Percentiles rank a stretch among this genome's conserved stretches.
These are phyloP conservation scores for Aspergillus bombycis DNA, from an alignment of 2,329 filamentous ascomycete genomes.

Conservation along the genomic window DNA sequence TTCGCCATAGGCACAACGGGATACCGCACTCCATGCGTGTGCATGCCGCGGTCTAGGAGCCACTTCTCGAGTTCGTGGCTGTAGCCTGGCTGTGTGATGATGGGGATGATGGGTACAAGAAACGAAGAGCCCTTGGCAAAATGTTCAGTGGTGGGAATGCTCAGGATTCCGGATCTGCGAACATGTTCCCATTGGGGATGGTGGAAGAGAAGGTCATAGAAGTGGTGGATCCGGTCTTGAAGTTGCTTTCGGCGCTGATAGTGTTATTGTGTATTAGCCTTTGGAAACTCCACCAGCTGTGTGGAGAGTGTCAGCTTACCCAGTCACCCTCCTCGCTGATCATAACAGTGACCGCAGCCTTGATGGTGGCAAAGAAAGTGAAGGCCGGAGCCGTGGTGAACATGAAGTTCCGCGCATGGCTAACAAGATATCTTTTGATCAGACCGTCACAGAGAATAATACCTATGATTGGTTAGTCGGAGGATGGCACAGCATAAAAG, in stretches of 20 bases:
- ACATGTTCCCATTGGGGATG: constrained; percentile 1
- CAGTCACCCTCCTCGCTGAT: constrained; percentile 8
- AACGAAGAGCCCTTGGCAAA: not conserved
- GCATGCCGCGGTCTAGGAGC: not conserved
- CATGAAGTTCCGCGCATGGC: constrained; percentile 9
- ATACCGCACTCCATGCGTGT: constrained; percentile 4
- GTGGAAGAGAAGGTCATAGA: constrained; percentile 3
- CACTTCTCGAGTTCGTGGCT: not conserved
- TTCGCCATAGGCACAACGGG: constrained; percentile 6
- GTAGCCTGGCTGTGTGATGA: constrained; percentile 5
- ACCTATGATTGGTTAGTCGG: not conserved
- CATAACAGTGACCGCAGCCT: constrained; percentile 1
- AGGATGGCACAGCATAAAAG: not conserved
- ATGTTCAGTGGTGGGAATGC: not conserved
- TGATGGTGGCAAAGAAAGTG: constrained; percentile 8
- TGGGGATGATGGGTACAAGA: constrained; percentile 9
- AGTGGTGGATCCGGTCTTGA: not conserved
- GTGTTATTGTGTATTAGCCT: not conserved
- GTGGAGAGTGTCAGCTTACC: not conserved
- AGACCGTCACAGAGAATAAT: not conserved
- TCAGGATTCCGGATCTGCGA: not conserved
- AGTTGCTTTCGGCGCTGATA: constrained; percentile 11
- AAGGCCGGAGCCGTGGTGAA: constrained; percentile 13
- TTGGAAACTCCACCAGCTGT: not conserved
- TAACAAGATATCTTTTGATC: constrained; percentile 6